Evolutionary conservation across 306 rosid species (phyloP).

Genomic region (Quillaja saponaria): DNA sequence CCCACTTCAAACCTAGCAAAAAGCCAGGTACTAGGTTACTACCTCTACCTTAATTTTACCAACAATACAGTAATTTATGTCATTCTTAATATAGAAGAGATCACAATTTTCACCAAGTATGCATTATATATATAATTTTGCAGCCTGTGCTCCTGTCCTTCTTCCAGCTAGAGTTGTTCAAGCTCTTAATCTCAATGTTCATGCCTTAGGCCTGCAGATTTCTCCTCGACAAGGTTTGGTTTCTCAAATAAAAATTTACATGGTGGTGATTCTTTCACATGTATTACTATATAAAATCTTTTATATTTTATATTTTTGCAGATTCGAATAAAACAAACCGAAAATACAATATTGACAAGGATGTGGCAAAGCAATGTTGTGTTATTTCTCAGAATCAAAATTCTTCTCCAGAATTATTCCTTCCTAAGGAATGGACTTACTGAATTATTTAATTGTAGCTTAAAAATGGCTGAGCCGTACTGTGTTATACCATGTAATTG

Average conservation of each 20-base stretch:
- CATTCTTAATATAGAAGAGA: background rate
- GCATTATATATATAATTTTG: background rate
- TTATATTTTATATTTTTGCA: background rate
- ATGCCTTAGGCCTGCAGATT: slow-evolving; percentile 46
- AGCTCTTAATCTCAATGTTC: slow-evolving; percentile 62
- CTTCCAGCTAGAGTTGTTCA: slow-evolving; percentile 51
- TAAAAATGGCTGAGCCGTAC: slow-evolving; percentile 2
- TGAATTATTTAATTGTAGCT: slow-evolving; percentile 13
- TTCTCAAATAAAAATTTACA: background rate
- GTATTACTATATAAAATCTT: background rate
- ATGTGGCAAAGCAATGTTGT: slow-evolving; percentile 33
- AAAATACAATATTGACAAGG: slow-evolving; percentile 26
- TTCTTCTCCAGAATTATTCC: slow-evolving; percentile 51
- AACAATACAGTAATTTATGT: too few species aligned
- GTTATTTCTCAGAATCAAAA: slow-evolving; percentile 36
- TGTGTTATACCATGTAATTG: background rate
- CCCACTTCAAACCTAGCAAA: slow-evolving; percentile 41
- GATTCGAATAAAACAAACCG: background rate
- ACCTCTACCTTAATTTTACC: too few species aligned
- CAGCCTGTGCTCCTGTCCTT: slow-evolving; percentile 57
- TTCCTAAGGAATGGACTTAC: slow-evolving; percentile 88
- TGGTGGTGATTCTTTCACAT: background rate
- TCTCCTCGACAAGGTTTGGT: slow-evolving; percentile 41
- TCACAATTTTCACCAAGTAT: background rate
- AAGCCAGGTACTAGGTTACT: slow-evolving; percentile 52